Base-by-base conservation (phyloP, 768 basidiomycete species). In the Tulasnella sp. region DNA sequence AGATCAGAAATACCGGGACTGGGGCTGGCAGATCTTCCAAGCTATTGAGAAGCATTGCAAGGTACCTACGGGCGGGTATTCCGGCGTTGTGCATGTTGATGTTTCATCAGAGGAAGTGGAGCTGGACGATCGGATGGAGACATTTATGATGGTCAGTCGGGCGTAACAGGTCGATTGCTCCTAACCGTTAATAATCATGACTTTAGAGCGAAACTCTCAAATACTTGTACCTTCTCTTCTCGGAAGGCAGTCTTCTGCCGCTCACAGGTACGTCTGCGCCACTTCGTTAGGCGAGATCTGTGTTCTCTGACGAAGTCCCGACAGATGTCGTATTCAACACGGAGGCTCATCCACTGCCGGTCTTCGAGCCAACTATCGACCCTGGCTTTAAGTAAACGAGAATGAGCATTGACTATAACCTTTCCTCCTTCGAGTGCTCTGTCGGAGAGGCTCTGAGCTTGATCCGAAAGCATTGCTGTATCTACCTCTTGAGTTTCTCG, bases 141-240 rank as follows among this genome's bases (percentile, higher is more conserved):
- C 95, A 12, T 97, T 95, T 82, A 86, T 95, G 80, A 83, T 97
- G 84, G 91, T 91, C 72, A 44, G 71, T 36, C 62, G 34, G 44
- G 11, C 11, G 16, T 6, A 29, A 41, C 40, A 32, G 32, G n/a
- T 22, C 5, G 11, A 16, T 40, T 35, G 16, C 32, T 4, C 26
- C 67, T 17, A 11, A 39, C 40, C 16, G 26, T 69, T 17, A 4
- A 1, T n/a, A 69, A 12, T n/a, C 11, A 17, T 41, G 3, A 77
- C n/a, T n/a, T n/a, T n/a, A 93, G 92, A 90, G 90, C 76, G 92
- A 94, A 79, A 95, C 92, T 5, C 80, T 95, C 73, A 95, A 98
- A 79, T 97, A 97, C 80, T 83, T 98, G 34, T 97, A 90, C 79
- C 80, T 96, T 75, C 81, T 97, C 3, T 98, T 95, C 79, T 86